Percentiles rank a stretch among this genome's conserved stretches.
phyloP scores from a whole-genome alignment of 2,329 filamentous ascomycete species.

The Botrytis deweyae region DNA sequence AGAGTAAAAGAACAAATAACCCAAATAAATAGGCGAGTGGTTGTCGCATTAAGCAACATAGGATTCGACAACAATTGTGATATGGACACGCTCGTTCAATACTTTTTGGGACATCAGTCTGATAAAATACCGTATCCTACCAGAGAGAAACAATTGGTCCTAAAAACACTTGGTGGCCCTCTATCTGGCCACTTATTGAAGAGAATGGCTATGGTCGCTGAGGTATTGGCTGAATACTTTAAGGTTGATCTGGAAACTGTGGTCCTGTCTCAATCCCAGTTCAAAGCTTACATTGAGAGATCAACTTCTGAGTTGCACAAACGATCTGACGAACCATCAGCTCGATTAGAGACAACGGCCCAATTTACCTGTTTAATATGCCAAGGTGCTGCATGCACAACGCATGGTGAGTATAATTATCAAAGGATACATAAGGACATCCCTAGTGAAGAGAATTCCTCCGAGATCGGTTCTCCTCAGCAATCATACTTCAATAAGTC shows the following conservation, averaged over 20 bases:
- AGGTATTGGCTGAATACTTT: slow-evolving; percentile 29
- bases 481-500: slow-evolving; percentile 10
- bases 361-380: slow-evolving; percentile 36
- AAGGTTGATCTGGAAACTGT: slow-evolving; percentile 26
- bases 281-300: slow-evolving; percentile 32
- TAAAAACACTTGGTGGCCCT: slow-evolving; percentile 21
- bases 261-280: slow-evolving; percentile 27
- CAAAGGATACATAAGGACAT: slow-evolving; percentile 19
- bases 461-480: not conserved
- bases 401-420: slow-evolving; percentile 34
- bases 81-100: slow-evolving; percentile 27
- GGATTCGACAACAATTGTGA: slow-evolving; percentile 23
- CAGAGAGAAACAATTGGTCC: slow-evolving; percentile 23
- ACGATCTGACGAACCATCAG: not conserved
- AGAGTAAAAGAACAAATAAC: slow-evolving; percentile 26
- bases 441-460: slow-evolving; percentile 22
- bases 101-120: slow-evolving; percentile 24
- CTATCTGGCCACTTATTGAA: slow-evolving; percentile 11
- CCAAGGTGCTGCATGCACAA: slow-evolving; percentile 36
- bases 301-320: slow-evolving; percentile 9
- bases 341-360: slow-evolving; percentile 30
- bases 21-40: slow-evolving; percentile 27
- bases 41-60: slow-evolving; percentile 27
- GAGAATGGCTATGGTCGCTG: slow-evolving; percentile 22
- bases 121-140: slow-evolving; percentile 18